Evolutionary conservation across 495 filamentous ascomycete species (phyloP).

Genomic region (Hypoxylon fragiforme): DNA sequence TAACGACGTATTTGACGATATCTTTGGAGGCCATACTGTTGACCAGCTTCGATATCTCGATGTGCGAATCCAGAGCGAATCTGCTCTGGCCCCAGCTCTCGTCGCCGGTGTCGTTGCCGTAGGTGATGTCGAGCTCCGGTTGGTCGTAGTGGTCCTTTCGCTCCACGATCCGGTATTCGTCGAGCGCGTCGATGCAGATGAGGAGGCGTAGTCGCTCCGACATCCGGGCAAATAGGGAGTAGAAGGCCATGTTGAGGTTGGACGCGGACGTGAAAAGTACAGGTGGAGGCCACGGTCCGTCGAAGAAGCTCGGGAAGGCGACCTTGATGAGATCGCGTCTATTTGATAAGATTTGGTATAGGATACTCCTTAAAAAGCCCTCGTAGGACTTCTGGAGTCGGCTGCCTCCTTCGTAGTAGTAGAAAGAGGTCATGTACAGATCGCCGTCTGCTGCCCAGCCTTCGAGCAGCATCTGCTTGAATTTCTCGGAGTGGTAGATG

Average conservation of each 20-base stretch:
- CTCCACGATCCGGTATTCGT: slow-evolving; percentile 40
- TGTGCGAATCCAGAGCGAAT: slow-evolving; percentile 34
- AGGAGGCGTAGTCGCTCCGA: slow-evolving; percentile 32
- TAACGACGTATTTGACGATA: slow-evolving; percentile 32
- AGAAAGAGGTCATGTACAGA: slow-evolving; percentile 41
- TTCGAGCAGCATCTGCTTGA: slow-evolving; percentile 25
- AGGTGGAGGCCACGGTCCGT: slow-evolving; percentile 33
- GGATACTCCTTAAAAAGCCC: slow-evolving; percentile 44
- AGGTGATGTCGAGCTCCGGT: slow-evolving; percentile 31
- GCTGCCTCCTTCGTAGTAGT: slow-evolving; percentile 48
- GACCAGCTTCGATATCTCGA: slow-evolving; percentile 33
- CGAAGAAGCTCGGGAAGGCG: slow-evolving; percentile 39
- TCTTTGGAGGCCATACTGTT: slow-evolving; percentile 33
- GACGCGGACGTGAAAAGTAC: slow-evolving; percentile 34
- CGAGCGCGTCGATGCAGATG: slow-evolving; percentile 38
- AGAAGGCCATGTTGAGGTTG: slow-evolving; percentile 39
- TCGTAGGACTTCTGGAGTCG: slow-evolving; percentile 46
- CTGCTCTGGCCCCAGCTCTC: slow-evolving; percentile 39
- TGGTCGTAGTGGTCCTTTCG: slow-evolving; percentile 38
- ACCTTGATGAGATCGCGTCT: slow-evolving; percentile 35
- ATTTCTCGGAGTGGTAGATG: slow-evolving; percentile 27
- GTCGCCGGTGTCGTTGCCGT: slow-evolving; percentile 31
- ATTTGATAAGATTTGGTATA: slow-evolving; percentile 43
- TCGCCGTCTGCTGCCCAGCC: slow-evolving; percentile 30
- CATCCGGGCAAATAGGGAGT: slow-evolving; percentile 36